Evolutionary conservation across 164 flowering plant genomes (phyloP), one percentile per base, ranked within the genome.

Genomic region (Euptelea pleiosperma): DNA sequence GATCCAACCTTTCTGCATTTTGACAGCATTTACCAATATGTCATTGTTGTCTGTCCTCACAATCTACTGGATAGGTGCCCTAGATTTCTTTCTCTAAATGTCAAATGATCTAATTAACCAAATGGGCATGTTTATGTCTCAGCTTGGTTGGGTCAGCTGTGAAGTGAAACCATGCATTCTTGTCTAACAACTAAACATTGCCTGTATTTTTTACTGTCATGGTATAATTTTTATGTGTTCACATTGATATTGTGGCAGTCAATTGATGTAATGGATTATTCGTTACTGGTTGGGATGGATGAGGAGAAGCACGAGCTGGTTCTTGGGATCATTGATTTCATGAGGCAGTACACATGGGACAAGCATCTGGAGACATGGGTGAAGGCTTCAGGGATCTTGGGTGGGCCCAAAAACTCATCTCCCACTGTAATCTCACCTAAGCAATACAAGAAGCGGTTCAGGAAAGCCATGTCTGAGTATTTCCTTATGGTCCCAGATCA

Each of bases 271-370:
- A 94, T 94, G 97, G 99, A 94, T 58, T 94, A 94, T 60, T 94
- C 99, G 1, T 70, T 94, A 61, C 77, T 94, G 57, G 99, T 91
- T 37, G 99, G 99, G 36, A 85, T 94, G 69, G 97, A 94, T 36
- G 80, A 89, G 69, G 91, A 84, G 72, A 89, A 87, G 61, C 91
- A 91, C 26, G 91, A 94, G 67, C 76, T 94, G 50, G 97, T 94
- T 47, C 75, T 94, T 35, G 99, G 99, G 26, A 94, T 94, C 45
- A 94, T 94, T 57, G 99, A 94, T 72, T 94, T 87, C 73, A 80
- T 94, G 96, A 89, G 99, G 70, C 99, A 94, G 62, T 94, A 94
- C 57, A 94, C 99, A 2, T 94, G 99, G 97, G 99, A 94, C 80
- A 94, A 94, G 67, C 99, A 91, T 66, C 80, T 94, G 1, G 99